Base-by-base conservation (phyloP, 352 stramenopile genomes). In the Aphanomyces astaci region DNA sequence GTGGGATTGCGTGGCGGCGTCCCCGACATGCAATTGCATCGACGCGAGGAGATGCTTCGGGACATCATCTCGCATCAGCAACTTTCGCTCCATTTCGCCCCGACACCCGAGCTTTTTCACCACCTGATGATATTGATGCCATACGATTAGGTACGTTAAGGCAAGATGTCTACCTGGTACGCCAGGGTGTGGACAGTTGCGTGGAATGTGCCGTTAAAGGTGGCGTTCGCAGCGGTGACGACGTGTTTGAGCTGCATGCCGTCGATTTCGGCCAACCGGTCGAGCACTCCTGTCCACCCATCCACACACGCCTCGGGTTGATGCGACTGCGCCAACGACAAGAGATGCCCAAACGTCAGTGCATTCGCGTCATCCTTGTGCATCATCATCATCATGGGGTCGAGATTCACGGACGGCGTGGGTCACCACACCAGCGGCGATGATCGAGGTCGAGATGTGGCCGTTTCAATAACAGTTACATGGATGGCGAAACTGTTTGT, bases 41-140 rank as follows among this genome's bases (percentile, higher is more conserved):
- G 72, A 75, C 2, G 66, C 39, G 19, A 84, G 68, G 1, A 90
- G 71, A 3, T 78, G 55, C 27, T 77, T 69, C 1, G 72, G 75
- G 9, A 84, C 51, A 0, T 76, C 78, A 48, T 78, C 77, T 4
- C 59, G 65, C 1, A 88, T 60, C 3, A 92, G 63, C 2, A 73
- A 67, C 15, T 79, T 73, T 0, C 83, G 79, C 56, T 88, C 83
- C 13, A 72, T 67, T 31, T 84, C 78, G 0, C 81, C 80, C 28
- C 78, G 79, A 48, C 70, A 65, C 2, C 54, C 78, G 15, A 89
- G 49, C 76, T 89, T 40, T 72, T 72, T 70, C 2, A 77, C 52
- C 15, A 75, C 53, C 56, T 71, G n/a, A n/a, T n/a, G n/a, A n/a
- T n/a, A n/a, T n/a, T n/a, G n/a, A n/a, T n/a, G n/a, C n/a, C n/a